Conservation (phyloP, 805 yeast genomes). For the Candida incommunis region DNA sequence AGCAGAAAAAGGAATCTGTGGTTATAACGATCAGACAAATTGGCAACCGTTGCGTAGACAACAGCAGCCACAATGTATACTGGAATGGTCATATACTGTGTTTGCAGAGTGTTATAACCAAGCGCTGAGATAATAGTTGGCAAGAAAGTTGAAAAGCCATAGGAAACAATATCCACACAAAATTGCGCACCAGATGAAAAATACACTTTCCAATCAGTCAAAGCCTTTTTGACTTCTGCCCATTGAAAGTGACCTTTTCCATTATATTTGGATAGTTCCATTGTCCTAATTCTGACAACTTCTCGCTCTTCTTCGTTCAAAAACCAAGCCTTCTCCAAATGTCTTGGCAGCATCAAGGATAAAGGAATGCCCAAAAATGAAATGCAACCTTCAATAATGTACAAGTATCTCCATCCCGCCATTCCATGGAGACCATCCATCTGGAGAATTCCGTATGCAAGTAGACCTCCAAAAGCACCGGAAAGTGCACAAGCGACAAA, state of each 20-base stretch:
- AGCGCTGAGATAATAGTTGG: constrained; percentile 31
- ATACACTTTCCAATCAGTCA: constrained; percentile 25
- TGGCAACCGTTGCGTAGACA: constrained; percentile 6
- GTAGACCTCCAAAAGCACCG: constrained; percentile 25
- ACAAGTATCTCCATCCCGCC: constrained; percentile 42
- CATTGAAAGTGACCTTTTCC: constrained; percentile 22
- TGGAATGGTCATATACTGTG: constrained; percentile 33
- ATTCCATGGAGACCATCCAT: constrained; percentile 28
- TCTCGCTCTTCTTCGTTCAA: constrained; percentile 25
- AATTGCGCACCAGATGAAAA: constrained; percentile 28
- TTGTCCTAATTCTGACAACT: constrained; percentile 23
- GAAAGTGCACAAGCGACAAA: constrained; percentile 23
- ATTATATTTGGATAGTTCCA: constrained; percentile 23
- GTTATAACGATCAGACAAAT: constrained; percentile 1
- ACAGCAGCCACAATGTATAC: constrained; percentile 18
- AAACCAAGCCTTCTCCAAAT: constrained; percentile 27
- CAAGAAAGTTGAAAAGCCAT: constrained; percentile 32
- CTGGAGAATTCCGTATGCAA: constrained; percentile 26
- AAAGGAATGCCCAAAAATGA: constrained; percentile 19
- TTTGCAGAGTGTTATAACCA: constrained; percentile 28
- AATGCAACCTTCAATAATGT: constrained; percentile 40
- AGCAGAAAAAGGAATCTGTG: not conserved
- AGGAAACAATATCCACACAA: constrained; percentile 28
- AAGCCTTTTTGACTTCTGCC: constrained; percentile 22
- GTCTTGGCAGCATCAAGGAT: constrained; percentile 27